Percentiles rank a stretch among this genome's conserved stretches.
Evolutionary conservation across 192 early-diverging fungal species (phyloP).

Genomic region (Phycomyces blakesleeanus): DNA sequence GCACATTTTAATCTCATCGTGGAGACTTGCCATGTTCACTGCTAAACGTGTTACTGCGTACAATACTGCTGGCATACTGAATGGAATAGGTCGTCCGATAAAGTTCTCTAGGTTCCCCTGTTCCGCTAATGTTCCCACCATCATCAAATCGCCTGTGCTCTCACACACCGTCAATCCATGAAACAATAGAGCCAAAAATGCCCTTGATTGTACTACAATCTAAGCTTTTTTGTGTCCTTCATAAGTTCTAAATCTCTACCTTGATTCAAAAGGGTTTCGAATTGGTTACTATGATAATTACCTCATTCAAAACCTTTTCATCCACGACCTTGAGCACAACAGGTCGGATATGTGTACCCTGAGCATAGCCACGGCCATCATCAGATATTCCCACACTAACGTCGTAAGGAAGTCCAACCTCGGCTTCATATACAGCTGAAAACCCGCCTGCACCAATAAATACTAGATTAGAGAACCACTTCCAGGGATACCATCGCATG

Average conservation of each 20-base stretch:
- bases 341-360: conserved; percentile 2
- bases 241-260: too few relatives aligned
- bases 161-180: conserved; percentile 31
- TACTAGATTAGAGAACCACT: conserved; percentile 26
- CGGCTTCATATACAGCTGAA: conserved; percentile 27
- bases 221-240: background rate
- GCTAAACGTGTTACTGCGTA: conserved; percentile 26
- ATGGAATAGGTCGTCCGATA: conserved; percentile 15
- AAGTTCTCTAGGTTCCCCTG: conserved; percentile 23
- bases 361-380: background rate
- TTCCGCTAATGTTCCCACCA: conserved; percentile 28
- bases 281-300: background rate
- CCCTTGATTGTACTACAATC: conserved; percentile 30
- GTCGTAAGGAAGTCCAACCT: conserved; percentile 16
- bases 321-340: conserved; percentile 31
- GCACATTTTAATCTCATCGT: conserved; percentile 32
- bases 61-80: conserved; percentile 11
- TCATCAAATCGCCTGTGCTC: conserved; percentile 30
- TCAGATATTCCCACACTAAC: background rate
- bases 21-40: conserved; percentile 27
- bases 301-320: conserved; percentile 32
- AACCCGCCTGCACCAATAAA: conserved; percentile 29
- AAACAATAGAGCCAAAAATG: conserved; percentile 29
- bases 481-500: conserved; percentile 30
- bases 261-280: background rate